Base-by-base conservation (phyloP, 306 rosid genomes). In the Senna siamea region DNA sequence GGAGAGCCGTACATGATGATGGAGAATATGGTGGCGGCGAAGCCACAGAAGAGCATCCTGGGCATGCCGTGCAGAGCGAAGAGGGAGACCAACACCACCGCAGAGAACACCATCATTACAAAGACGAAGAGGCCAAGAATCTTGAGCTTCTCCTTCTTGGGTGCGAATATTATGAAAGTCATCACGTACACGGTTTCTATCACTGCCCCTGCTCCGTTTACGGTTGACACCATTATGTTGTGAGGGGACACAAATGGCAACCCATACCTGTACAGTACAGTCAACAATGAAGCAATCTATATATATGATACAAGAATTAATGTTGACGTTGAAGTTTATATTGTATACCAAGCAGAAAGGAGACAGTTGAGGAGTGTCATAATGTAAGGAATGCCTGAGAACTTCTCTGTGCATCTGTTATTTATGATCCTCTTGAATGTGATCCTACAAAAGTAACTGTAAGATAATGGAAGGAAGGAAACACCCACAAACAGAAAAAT, bases 321-420 rank as follows among this genome's bases (percentile, higher is more conserved):
- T n/a, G n/a, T n/a, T n/a, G n/a, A n/a, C n/a, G n/a, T n/a, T n/a
- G n/a, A n/a, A n/a, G n/a, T n/a, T n/a, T n/a, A n/a, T n/a, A 37
- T 26, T 26, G 28, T 0, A 0, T 84, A 88, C 93, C 93, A 86
- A 14, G 87, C 86, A 0, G 87, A 82, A 18, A 89, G 86, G 55
- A 89, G 93, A 58, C 89, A 84, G 71, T 84, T 86, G 51, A 89
- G 89, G 72, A 80, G 8, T 23, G 93, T 84, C 87, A 86, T 86
- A 10, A 74, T 83, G 63, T 89, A 89, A 13, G 91, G 91, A 76
- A 89, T 55, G 79, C 93, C 91, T 0, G 93, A 89, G 51, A 89
- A 89, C 26, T 80, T 61, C 69, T 86, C 89, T n/a, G 89, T 86
- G 66, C 71, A 48, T 43, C 55, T 82, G 10, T 79, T 73, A 74